phyloP scores from a whole-genome alignment of 2,329 filamentous ascomycete genomes.

The Arthrobotrys iridis region DNA sequence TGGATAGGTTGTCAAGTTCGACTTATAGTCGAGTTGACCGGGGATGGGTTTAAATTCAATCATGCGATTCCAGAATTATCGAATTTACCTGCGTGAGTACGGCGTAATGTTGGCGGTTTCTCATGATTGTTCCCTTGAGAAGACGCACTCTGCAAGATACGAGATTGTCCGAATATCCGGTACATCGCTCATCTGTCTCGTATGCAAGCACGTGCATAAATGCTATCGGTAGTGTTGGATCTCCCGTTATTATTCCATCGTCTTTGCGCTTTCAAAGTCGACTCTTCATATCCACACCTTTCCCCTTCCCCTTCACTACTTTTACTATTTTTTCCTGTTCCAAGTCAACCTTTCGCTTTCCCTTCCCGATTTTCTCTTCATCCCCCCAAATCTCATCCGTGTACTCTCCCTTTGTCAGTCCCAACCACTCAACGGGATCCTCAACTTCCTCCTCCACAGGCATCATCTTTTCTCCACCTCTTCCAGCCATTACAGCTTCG shows the following conservation, averaged over 20 bases:
- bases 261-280: constrained; percentile 9
- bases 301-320: constrained; percentile 26
- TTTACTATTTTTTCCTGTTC: not conserved
- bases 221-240: too few species aligned
- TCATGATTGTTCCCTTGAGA: too few species aligned
- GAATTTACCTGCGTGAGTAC: too few species aligned
- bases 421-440: constrained; percentile 52
- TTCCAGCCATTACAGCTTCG: constrained; percentile 30
- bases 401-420: constrained; percentile 22
- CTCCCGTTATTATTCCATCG: not conserved
- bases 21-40: too few species aligned
- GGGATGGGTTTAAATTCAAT: too few species aligned
- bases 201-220: too few species aligned
- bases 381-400: constrained; percentile 40
- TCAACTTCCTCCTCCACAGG: constrained; percentile 33
- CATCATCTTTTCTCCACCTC: constrained; percentile 36
- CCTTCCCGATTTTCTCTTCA: constrained; percentile 8
- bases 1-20: too few species aligned
- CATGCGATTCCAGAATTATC: too few species aligned
- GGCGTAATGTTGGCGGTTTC: too few species aligned
- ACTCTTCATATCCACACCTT: constrained; percentile 51
- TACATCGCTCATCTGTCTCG: too few species aligned
- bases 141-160: too few species aligned
- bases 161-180: too few species aligned
- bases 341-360: constrained; percentile 4